These are phyloP conservation scores for Teratosphaeria epicoccoides DNA, from an alignment of 2,329 filamentous ascomycete species.

Conservation along the genomic window DNA sequence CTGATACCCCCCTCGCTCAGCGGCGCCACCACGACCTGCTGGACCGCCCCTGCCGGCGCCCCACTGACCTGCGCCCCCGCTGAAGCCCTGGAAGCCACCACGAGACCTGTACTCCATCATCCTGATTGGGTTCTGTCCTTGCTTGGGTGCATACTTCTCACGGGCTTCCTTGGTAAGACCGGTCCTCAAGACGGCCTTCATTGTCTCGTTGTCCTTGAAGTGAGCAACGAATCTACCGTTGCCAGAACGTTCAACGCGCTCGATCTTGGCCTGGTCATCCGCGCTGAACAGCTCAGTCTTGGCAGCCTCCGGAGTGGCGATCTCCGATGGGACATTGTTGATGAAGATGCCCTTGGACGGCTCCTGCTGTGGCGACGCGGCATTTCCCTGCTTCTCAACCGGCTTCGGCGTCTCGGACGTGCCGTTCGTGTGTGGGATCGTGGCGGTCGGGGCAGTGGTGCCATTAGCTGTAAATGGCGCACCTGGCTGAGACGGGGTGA, in stretches of 20 bases:
- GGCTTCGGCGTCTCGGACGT: conserved; percentile 27
- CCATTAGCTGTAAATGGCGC: conserved; percentile 19
- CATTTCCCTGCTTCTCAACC: conserved; percentile 22
- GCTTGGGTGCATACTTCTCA: conserved; percentile 42
- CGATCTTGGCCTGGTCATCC: conserved; percentile 72
- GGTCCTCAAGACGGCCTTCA: conserved; percentile 65
- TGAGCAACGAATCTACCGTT: conserved; percentile 75
- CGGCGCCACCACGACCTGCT: conserved; percentile 47
- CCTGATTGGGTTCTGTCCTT: conserved; percentile 3
- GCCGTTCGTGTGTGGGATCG: conserved; percentile 41
- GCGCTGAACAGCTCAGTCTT: conserved; percentile 65
- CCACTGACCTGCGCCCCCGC: conserved; percentile 45
- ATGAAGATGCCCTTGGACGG: conserved; percentile 74
- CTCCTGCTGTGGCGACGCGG: conserved; percentile 28
- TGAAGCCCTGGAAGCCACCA: conserved; percentile 35
- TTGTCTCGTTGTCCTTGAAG: conserved; percentile 69
- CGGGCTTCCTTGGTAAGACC: conserved; percentile 54
- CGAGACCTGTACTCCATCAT: conserved; percentile 53
- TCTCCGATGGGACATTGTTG: conserved; percentile 64
- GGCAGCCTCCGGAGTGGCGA: conserved; percentile 23
- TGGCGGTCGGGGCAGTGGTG: conserved; percentile 15
- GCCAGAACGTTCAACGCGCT: conserved; percentile 58
- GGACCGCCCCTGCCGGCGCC: conserved; percentile 55
- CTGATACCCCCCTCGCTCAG: conserved; percentile 23
- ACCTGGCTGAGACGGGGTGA: conserved; percentile 9